Evolutionary conservation across 345 rosid genomes (phyloP).

Genomic region (Eucalyptus marginata): DNA sequence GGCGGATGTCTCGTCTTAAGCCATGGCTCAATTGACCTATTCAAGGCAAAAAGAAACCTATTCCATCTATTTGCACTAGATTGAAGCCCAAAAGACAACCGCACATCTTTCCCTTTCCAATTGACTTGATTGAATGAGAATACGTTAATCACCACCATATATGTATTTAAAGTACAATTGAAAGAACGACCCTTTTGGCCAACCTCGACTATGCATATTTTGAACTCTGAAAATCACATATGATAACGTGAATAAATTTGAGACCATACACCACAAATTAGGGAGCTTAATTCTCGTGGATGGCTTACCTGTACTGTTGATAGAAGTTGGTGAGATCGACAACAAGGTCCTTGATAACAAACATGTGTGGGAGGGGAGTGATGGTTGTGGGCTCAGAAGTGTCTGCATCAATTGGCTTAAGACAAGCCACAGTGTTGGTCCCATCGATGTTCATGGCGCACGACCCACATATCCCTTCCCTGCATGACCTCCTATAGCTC

Average conservation of each 20-base stretch:
- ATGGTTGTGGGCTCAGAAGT: constrained; percentile 27
- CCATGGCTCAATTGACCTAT: constrained; percentile 66
- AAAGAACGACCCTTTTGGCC: neutral
- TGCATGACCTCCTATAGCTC: constrained; percentile 52
- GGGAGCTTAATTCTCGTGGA: neutral
- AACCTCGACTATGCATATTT: neutral
- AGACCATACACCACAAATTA: neutral
- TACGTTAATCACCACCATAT: neutral
- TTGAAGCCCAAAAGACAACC: neutral
- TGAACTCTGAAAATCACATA: neutral
- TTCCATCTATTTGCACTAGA: neutral
- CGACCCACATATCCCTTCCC: constrained; percentile 79
- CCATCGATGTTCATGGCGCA: constrained; percentile 65
- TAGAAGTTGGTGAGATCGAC: constrained; percentile 65
- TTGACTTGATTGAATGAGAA: neutral
- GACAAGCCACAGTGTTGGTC: constrained; percentile 61
- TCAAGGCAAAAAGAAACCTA: neutral
- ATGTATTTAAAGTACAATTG: neutral
- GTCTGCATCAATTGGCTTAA: constrained; percentile 37
- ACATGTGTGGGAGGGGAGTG: constrained; percentile 70
- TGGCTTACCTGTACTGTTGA: constrained; percentile 51
- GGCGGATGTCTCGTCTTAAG: constrained; percentile 30
- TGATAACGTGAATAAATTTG: neutral
- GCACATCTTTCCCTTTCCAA: neutral
- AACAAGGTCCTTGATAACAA: constrained; percentile 48